Conservation (phyloP, 2,329 filamentous ascomycete species). For the Juglanconis oblonga region DNA sequence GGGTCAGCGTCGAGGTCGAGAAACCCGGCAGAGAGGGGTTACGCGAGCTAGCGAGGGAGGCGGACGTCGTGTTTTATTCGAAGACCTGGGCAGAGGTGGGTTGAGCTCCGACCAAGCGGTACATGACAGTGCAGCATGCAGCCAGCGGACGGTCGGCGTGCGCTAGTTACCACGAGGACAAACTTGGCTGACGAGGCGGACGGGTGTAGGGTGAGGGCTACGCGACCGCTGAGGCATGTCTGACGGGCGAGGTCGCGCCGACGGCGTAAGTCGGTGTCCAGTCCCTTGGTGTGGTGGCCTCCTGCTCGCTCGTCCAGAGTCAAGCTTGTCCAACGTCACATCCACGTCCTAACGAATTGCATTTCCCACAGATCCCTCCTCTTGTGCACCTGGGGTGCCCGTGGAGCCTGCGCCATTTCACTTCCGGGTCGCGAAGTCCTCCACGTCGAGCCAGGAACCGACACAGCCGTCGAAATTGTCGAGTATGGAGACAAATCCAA, state of each 20-base stretch:
- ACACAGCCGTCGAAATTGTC: slow-evolving; percentile 43
- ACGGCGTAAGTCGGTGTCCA: slow-evolving; percentile 40
- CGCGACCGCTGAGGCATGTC: slow-evolving; percentile 43
- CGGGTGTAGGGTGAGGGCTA: slow-evolving; percentile 30
- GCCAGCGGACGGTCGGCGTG: not conserved
- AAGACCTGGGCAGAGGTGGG: slow-evolving; percentile 66
- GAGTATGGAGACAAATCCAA: slow-evolving; percentile 47
- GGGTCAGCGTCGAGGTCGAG: slow-evolving; percentile 69
- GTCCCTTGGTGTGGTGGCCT: not conserved
- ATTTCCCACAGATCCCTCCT: slow-evolving; percentile 32
- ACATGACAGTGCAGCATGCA: not conserved
- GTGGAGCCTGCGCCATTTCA: slow-evolving; percentile 44
- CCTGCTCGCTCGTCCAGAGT: not conserved
- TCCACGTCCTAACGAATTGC: not conserved
- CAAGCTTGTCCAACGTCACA: not conserved
- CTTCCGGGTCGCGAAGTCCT: slow-evolving; percentile 27
- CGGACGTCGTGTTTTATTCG: slow-evolving; percentile 73
- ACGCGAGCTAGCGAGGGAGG: slow-evolving; percentile 55
- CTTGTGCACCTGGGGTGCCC: slow-evolving; percentile 43
- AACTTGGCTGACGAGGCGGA: slow-evolving; percentile 2
- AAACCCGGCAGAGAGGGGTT: slow-evolving; percentile 63
- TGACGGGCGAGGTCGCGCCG: slow-evolving; percentile 40
- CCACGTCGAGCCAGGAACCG: slow-evolving; percentile 24
- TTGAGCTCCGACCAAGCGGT: slow-evolving; percentile 21
- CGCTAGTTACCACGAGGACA: not conserved